Percentiles rank a stretch among this genome's conserved stretches.
These are phyloP conservation scores for Torulaspora globosa DNA, from an alignment of 1,139 yeast species.

Conservation along the genomic window DNA sequence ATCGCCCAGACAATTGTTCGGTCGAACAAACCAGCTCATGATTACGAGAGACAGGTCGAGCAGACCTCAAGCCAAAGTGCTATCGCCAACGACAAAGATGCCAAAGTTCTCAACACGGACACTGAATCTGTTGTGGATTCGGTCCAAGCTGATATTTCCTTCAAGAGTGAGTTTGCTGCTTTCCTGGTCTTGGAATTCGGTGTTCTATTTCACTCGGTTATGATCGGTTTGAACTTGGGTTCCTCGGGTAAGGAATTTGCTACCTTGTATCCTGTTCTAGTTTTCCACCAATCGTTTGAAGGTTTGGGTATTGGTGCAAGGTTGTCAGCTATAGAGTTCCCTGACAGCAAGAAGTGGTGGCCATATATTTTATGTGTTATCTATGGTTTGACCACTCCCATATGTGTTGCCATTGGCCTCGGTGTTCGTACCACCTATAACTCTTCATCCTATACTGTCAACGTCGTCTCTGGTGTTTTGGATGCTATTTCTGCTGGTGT, in stretches of 20 bases:
- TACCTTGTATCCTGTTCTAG: slow-evolving; percentile 65
- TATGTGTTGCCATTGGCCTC: slow-evolving; percentile 74
- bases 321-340: slow-evolving; percentile 65
- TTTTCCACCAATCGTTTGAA: slow-evolving; percentile 82
- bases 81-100: slow-evolving; percentile 9
- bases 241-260: slow-evolving; percentile 66
- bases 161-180: slow-evolving; percentile 40
- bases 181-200: slow-evolving; percentile 67
- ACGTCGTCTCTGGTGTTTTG: slow-evolving; percentile 65
- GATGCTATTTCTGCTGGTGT: slow-evolving; percentile 80
- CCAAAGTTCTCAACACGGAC: slow-evolving; percentile 6
- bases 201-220: slow-evolving; percentile 47
- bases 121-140: slow-evolving; percentile 9
- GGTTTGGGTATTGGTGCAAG: slow-evolving; percentile 83
- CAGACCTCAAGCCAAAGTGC: slow-evolving; percentile 4
- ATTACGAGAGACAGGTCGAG: slow-evolving; percentile 7
- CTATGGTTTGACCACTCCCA: slow-evolving; percentile 69
- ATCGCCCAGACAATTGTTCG: slow-evolving; percentile 15
- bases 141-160: slow-evolving; percentile 12
- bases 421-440: slow-evolving; percentile 65
- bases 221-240: slow-evolving; percentile 65
- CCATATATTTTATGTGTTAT: slow-evolving; percentile 55
- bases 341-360: slow-evolving; percentile 41
- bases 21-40: slow-evolving; percentile 1
- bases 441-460: slow-evolving; percentile 55